Conservation (phyloP, 257 asterid genomes). For the Solanum clarkiae region DNA sequence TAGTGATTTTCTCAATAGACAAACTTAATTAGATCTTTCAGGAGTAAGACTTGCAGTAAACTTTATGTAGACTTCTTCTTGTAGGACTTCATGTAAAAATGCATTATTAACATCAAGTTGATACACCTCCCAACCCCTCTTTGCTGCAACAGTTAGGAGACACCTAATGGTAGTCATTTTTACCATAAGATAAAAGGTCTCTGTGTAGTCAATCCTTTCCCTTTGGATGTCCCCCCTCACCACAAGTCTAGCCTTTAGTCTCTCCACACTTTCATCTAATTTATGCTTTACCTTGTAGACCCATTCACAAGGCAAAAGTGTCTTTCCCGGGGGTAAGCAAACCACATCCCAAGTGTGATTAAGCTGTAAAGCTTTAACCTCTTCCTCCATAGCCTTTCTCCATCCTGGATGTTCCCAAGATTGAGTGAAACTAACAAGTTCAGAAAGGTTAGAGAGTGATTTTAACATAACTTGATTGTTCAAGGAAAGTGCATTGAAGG, state of each 20-base stretch:
- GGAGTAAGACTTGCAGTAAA: too few species aligned
- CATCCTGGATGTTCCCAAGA: too few species aligned
- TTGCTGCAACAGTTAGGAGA: background rate
- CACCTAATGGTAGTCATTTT: background rate
- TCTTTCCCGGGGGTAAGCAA: background rate
- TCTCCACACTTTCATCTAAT: background rate
- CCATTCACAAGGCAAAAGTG: background rate
- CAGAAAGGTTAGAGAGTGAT: too few species aligned
- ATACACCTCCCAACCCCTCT: too few species aligned
- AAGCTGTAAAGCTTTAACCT: too few species aligned
- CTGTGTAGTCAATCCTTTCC: too few species aligned
- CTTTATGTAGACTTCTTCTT: background rate
- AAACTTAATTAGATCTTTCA: too few species aligned
- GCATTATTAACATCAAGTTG: background rate
- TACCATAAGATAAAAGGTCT: background rate
- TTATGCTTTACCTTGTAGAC: background rate
- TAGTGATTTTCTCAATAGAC: background rate
- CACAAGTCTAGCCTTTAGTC: background rate
- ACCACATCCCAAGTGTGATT: background rate
- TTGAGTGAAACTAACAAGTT: background rate
- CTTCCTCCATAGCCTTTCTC: background rate
- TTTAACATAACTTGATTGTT: background rate
- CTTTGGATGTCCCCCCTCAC: background rate
- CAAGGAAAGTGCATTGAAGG: too few species aligned
- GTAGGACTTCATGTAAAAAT: background rate